Base-by-base conservation (phyloP, 352 stramenopile species). In the Achlya hypogyna region DNA sequence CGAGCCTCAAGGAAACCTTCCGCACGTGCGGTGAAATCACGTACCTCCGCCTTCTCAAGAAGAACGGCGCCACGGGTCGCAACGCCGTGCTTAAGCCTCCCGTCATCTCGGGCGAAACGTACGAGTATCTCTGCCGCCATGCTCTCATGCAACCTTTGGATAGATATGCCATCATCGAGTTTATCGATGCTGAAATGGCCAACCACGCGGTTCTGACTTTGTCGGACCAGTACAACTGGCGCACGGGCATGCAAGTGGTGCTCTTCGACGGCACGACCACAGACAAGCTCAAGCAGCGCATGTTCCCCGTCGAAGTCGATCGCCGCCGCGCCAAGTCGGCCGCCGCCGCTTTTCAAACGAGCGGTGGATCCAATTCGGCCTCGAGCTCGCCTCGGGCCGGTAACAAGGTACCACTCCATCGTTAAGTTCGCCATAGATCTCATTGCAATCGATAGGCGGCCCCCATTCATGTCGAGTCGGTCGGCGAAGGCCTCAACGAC, bases 231-330 rank as follows among this genome's bases (percentile, higher is more conserved):
- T 94, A 94, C 73, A 92, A 94, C 71, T 91, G 80, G 82, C 85
- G 83, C 59, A 88, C 85, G 29, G 85, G 85, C 51, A 88, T 94
- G 74, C 85, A 94, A 65, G 85, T 94, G 56, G 85, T 94, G 71
- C 79, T 94, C 60, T 94, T 94, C 76, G 85, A 94, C 60, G 85
- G 85, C 70, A 94, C 85, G 53, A 94, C 89, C 73, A 89, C 77
- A 64, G 85, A 94, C 60, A 92, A 91, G 65, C 77, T 94, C 51
- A 94, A 94, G 73, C 83, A 94, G 63, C 91, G 91, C 71, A 94
- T 94, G 85, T 94, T 94, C 58, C 85, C 85, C 0, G 82, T 94
- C 32, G 85, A 93, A 54, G 70, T 86, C 34, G 80, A 89, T 20
- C 84, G 85, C 47, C 81, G 83, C 71, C 85, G 85, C 31, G 85